These are phyloP conservation scores for Schwanniomyces yamadae DNA, from an alignment of 805 yeast species.

Conservation along the genomic window DNA sequence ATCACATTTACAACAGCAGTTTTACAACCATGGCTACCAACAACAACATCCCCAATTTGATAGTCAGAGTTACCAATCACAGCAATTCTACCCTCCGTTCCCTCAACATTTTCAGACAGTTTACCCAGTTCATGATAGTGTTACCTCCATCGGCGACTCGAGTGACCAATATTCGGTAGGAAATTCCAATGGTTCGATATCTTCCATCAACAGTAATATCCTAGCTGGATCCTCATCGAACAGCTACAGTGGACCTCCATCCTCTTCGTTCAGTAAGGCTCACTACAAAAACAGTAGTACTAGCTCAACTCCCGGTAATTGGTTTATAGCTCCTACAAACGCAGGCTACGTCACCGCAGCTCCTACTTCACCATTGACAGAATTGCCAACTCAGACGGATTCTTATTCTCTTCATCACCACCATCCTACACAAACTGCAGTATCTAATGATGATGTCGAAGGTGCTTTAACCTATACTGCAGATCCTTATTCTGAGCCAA, in stretches of 20 bases:
- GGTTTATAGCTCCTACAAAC: conserved; percentile 1
- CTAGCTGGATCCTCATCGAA: conserved; percentile 1
- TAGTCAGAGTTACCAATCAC: conserved; percentile 1
- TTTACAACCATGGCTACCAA: conserved; percentile 1
- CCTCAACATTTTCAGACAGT: conserved; percentile 9
- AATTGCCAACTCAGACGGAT: too few species aligned
- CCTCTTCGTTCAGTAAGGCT: background rate
- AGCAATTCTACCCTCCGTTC: conserved; percentile 10
- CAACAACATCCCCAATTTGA: conserved; percentile 14
- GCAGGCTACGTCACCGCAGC: too few species aligned
- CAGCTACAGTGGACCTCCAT: conserved; percentile 7
- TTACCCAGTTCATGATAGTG: conserved; percentile 3
- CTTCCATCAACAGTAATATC: conserved; percentile 8
- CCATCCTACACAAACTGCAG: too few species aligned
- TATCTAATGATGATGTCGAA: too few species aligned
- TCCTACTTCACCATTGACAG: too few species aligned
- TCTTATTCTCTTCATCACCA: too few species aligned
- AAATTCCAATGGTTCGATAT: conserved; percentile 10
- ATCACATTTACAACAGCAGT: conserved; percentile 4
- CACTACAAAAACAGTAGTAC: conserved; percentile 1
- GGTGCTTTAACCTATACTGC: too few species aligned
- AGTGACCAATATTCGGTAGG: conserved; percentile 12
- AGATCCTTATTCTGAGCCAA: too few species aligned
- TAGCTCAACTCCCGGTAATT: background rate
- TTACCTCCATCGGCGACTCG: conserved; percentile 11